A percentile compares a stretch with the other conserved stretches of the same genome.
Conservation (phyloP, 441 rosid species). For the Euphorbia schlechtendalii region DNA sequence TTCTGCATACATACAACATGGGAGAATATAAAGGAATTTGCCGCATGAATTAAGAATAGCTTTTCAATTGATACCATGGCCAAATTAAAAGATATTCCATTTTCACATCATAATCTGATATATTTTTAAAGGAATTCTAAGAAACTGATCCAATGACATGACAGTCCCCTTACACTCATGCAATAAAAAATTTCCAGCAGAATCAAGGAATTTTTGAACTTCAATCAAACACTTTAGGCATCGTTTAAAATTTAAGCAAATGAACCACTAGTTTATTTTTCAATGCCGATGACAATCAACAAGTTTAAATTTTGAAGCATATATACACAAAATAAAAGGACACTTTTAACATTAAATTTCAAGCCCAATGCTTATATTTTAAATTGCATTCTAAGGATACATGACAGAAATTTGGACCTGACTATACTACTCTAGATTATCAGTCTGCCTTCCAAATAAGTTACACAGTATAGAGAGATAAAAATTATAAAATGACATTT, state of each 20-base stretch:
- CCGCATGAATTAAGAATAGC: background rate
- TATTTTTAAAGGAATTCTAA: background rate
- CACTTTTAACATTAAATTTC: background rate
- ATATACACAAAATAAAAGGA: background rate
- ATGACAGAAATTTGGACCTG: background rate
- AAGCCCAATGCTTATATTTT: background rate
- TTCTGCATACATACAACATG: conserved; percentile 37
- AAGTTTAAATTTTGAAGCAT: background rate
- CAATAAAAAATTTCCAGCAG: background rate
- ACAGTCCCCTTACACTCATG: background rate
- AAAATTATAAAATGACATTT: background rate
- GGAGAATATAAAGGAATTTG: background rate
- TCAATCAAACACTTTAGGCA: background rate
- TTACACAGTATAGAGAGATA: background rate
- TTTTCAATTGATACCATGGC: background rate
- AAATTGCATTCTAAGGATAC: background rate
- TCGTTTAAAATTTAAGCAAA: background rate
- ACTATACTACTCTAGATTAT: too few relatives aligned
- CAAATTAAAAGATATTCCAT: background rate
- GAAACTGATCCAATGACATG: background rate
- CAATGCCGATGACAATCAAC: background rate
- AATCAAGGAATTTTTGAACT: too few relatives aligned
- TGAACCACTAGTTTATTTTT: background rate
- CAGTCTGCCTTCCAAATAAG: background rate
- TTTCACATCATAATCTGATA: background rate